Percentiles rank a stretch among this genome's conserved stretches.
phyloP scores from a whole-genome alignment of 805 yeast genomes.

The Cyberlindnera mrakii region DNA sequence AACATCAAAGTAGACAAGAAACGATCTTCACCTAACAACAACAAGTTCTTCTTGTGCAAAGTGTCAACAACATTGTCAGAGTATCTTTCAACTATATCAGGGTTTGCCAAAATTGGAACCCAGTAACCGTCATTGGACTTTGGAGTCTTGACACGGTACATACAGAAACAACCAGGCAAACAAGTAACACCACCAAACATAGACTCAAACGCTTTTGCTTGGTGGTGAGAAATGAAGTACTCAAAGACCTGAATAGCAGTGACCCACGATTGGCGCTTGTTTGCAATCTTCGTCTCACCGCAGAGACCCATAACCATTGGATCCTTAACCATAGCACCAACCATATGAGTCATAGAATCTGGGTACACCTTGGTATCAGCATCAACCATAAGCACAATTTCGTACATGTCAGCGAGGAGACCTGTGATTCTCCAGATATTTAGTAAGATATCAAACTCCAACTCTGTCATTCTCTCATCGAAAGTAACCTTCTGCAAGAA shows the following conservation, averaged over 20 bases:
- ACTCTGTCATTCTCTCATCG: slow-evolving; percentile 90
- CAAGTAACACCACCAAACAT: slow-evolving; percentile 93
- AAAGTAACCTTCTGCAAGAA: slow-evolving; percentile 82
- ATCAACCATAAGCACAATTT: slow-evolving; percentile 84
- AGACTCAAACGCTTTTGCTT: slow-evolving; percentile 91
- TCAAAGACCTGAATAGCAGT: slow-evolving; percentile 92
- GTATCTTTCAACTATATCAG: slow-evolving; percentile 88
- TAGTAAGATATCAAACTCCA: slow-evolving; percentile 72
- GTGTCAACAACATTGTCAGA: slow-evolving; percentile 81
- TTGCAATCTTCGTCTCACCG: slow-evolving; percentile 90
- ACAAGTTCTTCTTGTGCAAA: slow-evolving; percentile 78
- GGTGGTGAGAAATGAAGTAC: slow-evolving; percentile 90
- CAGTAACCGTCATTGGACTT: slow-evolving; percentile 74
- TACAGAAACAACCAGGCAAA: slow-evolving; percentile 91
- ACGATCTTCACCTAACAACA: slow-evolving; percentile 87
- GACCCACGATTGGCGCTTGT: slow-evolving; percentile 80
- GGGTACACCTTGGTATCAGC: slow-evolving; percentile 90
- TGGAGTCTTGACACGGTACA: slow-evolving; percentile 88
- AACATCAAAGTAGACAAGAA: slow-evolving; percentile 81
- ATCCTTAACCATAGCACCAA: slow-evolving; percentile 81
- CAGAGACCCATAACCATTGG: slow-evolving; percentile 88
- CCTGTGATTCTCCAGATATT: slow-evolving; percentile 82
- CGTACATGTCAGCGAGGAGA: slow-evolving; percentile 76
- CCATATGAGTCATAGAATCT: slow-evolving; percentile 84
- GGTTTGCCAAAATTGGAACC: slow-evolving; percentile 91